Conservation (phyloP, 805 yeast genomes). For the Metschnikowia hibisci region DNA sequence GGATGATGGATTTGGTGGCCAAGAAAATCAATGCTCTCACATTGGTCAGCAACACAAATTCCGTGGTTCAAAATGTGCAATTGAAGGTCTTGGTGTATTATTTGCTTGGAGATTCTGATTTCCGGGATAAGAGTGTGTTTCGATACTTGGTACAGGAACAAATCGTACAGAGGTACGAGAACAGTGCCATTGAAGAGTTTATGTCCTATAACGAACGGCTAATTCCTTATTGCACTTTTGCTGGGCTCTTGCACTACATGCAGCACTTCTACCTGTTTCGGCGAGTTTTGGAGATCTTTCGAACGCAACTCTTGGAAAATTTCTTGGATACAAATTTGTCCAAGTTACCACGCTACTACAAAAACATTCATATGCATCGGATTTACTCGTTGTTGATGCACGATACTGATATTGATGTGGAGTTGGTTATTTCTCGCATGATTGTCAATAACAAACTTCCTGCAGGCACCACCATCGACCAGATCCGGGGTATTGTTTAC, state of each 20-base stretch:
- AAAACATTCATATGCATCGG: conserved; percentile 21
- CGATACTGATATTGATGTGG: conserved; percentile 18
- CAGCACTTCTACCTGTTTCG: conserved; percentile 7
- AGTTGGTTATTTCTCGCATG: conserved; percentile 31
- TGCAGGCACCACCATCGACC: conserved; percentile 31
- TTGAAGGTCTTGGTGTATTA: conserved; percentile 29
- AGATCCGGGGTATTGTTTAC: conserved; percentile 22
- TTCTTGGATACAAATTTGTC: conserved; percentile 32
- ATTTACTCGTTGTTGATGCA: conserved; percentile 20
- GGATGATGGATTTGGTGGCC: conserved; percentile 28
- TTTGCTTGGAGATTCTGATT: conserved; percentile 33
- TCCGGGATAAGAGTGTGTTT: conserved; percentile 26
- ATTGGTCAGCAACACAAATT: background rate
- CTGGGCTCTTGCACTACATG: conserved; percentile 11
- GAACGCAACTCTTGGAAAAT: conserved; percentile 18
- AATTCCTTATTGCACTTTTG: conserved; percentile 16
- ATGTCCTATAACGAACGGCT: conserved; percentile 14
- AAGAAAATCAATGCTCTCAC: conserved; percentile 24
- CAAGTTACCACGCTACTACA: conserved; percentile 28
- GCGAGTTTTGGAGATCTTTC: conserved; percentile 2
- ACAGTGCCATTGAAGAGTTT: conserved; percentile 8
- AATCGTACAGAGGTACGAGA: background rate
- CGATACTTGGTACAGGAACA: conserved; percentile 17
- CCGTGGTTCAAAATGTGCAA: conserved; percentile 14
- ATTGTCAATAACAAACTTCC: conserved; percentile 32